phyloP scores from a whole-genome alignment of 345 rosid genomes.

The Pistacia vera region DNA sequence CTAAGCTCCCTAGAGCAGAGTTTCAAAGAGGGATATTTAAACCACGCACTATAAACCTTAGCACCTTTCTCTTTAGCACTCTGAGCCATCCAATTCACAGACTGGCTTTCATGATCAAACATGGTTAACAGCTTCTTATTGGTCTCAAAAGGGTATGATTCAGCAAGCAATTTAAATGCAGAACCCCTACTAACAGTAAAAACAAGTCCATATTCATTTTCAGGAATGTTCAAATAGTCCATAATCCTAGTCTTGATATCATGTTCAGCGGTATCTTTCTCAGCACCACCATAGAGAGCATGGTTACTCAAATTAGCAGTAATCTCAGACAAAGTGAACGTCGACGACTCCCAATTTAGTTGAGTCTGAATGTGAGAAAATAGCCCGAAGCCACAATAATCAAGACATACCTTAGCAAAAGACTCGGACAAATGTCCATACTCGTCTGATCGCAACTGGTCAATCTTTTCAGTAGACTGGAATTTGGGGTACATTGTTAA shows the following conservation, averaged over 20 bases:
- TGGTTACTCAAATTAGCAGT: slow-evolving; percentile 88
- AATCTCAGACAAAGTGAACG: slow-evolving; percentile 79
- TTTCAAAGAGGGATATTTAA: slow-evolving; percentile 84
- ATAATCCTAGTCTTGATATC: slow-evolving; percentile 81
- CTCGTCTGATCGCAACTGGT: slow-evolving; percentile 66
- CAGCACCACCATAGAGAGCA: slow-evolving; percentile 82
- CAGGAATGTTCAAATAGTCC: slow-evolving; percentile 87
- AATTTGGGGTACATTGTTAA: slow-evolving; percentile 83
- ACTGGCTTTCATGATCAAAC: slow-evolving; percentile 96
- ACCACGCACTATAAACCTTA: slow-evolving; percentile 81
- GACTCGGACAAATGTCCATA: slow-evolving; percentile 63
- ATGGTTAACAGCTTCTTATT: slow-evolving; percentile 74
- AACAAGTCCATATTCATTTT: slow-evolving; percentile 82
- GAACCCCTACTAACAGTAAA: slow-evolving; percentile 93
- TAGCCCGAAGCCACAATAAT: slow-evolving; percentile 90
- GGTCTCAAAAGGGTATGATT: slow-evolving; percentile 75
- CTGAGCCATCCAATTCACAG: slow-evolving; percentile 89
- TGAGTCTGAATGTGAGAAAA: slow-evolving; percentile 75
- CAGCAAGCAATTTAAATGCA: slow-evolving; percentile 80
- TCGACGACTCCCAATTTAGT: slow-evolving; percentile 69
- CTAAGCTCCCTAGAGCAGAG: slow-evolving; percentile 84
- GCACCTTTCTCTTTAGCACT: slow-evolving; percentile 89
- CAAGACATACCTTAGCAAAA: slow-evolving; percentile 83
- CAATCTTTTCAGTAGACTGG: slow-evolving; percentile 65
- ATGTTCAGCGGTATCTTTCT: slow-evolving; percentile 73